Base-by-base conservation (phyloP, 495 filamentous ascomycete species). In the Emericellopsis terricola region DNA sequence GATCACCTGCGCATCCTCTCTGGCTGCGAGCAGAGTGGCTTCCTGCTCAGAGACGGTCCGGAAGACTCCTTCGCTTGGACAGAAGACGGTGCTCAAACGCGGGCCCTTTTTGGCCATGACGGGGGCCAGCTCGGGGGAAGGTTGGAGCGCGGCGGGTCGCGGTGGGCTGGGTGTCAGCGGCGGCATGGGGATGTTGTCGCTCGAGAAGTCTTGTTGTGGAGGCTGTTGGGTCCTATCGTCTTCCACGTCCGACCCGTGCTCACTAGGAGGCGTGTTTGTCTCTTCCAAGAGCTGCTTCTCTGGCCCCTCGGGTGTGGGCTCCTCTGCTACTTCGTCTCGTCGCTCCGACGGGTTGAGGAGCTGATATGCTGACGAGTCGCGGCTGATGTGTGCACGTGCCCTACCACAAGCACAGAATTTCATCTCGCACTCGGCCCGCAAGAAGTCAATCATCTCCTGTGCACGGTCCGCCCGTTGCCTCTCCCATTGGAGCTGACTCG, bases 351-450 rank as follows among this genome's bases (percentile, higher is more conserved):
- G 17, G 6, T 11, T 11, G 11, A 26, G 23, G n/a, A n/a, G n/a
- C n/a, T n/a, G n/a, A n/a, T n/a, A n/a, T n/a, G n/a, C n/a, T n/a
- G n/a, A n/a, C n/a, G n/a, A n/a, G n/a, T n/a, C n/a, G n/a, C n/a
- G n/a, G n/a, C n/a, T n/a, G n/a, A n/a, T n/a, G 23, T 26, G 23
- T 26, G 23, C 23, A 6, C 23, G 40, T 15, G 46, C 23, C 35
- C 50, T 55, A 20, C 39, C 49, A 13, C 75, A 81, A 1, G 72
- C 53, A 55, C 81, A 89, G 49, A 68, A 68, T 37, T 68, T 65
- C 37, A 87, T 72, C 30, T 73, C 66, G 51, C 84, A 91, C 49
- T 92, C 81, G 39, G 78, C 66, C 42, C 79, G 71, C 60, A 93
- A 57, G 48, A 84, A 92, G n/a, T 85, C 67, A 17, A 86, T 57